These are phyloP conservation scores for Arthroderma sp. DNA, from an alignment of 2,329 filamentous ascomycete genomes.

Conservation along the genomic window DNA sequence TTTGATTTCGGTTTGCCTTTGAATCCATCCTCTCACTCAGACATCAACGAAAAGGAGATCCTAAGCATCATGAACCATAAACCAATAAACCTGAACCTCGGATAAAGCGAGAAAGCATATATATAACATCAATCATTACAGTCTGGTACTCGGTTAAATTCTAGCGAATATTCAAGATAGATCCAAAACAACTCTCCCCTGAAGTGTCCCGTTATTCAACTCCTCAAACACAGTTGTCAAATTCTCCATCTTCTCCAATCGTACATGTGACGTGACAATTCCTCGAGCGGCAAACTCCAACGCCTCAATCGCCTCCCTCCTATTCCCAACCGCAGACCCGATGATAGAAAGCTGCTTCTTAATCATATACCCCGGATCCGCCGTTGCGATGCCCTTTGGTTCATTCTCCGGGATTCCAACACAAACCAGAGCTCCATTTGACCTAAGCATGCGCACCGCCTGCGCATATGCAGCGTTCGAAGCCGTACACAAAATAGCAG, in stretches of 20 bases:
- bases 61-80: no score
- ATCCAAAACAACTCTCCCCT: constrained; percentile 37
- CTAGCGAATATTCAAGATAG: constrained; percentile 14
- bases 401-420: constrained; percentile 39
- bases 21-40: no score
- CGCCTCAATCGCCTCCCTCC: constrained; percentile 37
- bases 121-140: no score
- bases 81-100: no score
- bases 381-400: constrained; percentile 31
- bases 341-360: constrained; percentile 33
- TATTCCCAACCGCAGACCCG: constrained; percentile 39
- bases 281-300: constrained; percentile 37
- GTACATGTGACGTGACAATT: constrained; percentile 33
- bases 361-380: constrained; percentile 32
- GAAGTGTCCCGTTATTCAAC: constrained; percentile 32
- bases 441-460: constrained; percentile 34
- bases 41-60: no score
- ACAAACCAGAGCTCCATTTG: constrained; percentile 39
- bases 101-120: no score
- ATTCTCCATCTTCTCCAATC: constrained; percentile 35
- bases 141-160: no score
- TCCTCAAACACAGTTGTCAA: constrained; percentile 34
- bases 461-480: constrained; percentile 40
- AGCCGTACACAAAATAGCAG: constrained; percentile 44
- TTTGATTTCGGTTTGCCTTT: no score